Evolutionary conservation across 23 red algal genomes (phyloP), one percentile per base, ranked within the genome.

Genomic region (Pyropia yezoensis): DNA sequence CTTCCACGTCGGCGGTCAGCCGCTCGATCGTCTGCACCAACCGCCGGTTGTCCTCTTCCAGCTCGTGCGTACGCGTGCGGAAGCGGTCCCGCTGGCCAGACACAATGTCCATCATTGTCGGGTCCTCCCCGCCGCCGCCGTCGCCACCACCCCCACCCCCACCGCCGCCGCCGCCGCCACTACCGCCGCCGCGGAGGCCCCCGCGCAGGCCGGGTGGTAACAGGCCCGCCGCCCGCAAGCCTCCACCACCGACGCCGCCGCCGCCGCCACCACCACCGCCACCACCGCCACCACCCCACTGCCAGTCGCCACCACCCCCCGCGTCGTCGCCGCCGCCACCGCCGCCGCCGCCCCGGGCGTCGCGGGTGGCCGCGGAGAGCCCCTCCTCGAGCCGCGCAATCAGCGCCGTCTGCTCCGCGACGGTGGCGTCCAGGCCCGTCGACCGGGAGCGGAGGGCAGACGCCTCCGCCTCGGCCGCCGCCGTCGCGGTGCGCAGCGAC

Each of bases 31-130:
- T 61, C 57, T 91, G 62, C 70, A 67, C 59, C 64, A 82, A 27
- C 53, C 74, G 69, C n/a, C 77, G 71, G 52, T 82, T 83, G 33
- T 82, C 87, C 50, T 81, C 61, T 34, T 91, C 87, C 23, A 91
- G 71, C 70, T 91, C 87, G 55, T 70, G 74, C 27, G 65, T 69
- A 28, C 78, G 54, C 54, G 76, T 32, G 32, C 87, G 66, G 59
- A 91, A 91, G 32, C 87, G 67, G 67, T 91, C 87, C 15, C 87
- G 59, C 54, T 91, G 87, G 5, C 78, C 76, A 0, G 76, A 73
- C 18, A 91, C 76, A 34, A 91, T 82, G 21, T 76, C 76, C 18
- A 91, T 25, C 87, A 91, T 91, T n/a, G 74, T 73, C 34, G 83
- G 83, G 19, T 79, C 83, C 18, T 91, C 67, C 18, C 47, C 23